phyloP scores from a whole-genome alignment of 2,329 filamentous ascomycete genomes.

The Fusarium nelsonii region DNA sequence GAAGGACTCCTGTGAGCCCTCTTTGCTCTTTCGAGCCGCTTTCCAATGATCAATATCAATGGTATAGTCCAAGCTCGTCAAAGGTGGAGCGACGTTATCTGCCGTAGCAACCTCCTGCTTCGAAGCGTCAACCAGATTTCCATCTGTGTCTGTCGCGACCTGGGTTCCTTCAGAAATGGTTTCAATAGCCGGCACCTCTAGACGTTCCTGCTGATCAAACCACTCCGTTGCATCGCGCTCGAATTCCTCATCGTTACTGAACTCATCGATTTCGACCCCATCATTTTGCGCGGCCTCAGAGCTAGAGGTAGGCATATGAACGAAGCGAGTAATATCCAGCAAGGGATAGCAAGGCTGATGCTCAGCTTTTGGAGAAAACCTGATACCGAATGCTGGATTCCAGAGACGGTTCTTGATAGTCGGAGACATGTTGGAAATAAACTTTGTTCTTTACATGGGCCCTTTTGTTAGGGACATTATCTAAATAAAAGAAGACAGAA shows the following conservation, averaged over 20 bases:
- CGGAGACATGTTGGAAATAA: constrained; percentile 38
- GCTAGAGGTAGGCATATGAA: constrained; percentile 34
- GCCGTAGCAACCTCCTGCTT: constrained; percentile 4
- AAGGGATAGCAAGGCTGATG: constrained; percentile 45
- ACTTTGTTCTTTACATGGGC: constrained; percentile 14
- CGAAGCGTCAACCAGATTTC: constrained; percentile 15
- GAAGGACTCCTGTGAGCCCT: constrained; percentile 64
- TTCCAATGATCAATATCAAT: constrained; percentile 50
- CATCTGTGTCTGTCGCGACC: constrained; percentile 1
- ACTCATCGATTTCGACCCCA: constrained; percentile 32
- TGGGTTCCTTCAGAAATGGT: constrained; percentile 16
- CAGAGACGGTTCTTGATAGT: constrained; percentile 44
- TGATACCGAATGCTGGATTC: constrained; percentile 50
- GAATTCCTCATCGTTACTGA: constrained; percentile 44
- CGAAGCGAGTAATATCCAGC: constrained; percentile 46
- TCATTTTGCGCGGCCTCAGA: neutral
- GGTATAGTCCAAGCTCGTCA: constrained; percentile 48
- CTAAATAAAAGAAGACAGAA: constrained; percentile 8
- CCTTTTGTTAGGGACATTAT: constrained; percentile 20
- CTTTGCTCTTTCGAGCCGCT: constrained; percentile 60
- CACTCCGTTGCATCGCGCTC: constrained; percentile 44
- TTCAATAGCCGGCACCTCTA: neutral
- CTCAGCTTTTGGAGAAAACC: constrained; percentile 46
- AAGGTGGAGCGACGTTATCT: constrained; percentile 39
- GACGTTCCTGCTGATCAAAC: constrained; percentile 45